Base-by-base conservation (phyloP, 2,329 filamentous ascomycete species). In the Cordyceps cicadae region DNA sequence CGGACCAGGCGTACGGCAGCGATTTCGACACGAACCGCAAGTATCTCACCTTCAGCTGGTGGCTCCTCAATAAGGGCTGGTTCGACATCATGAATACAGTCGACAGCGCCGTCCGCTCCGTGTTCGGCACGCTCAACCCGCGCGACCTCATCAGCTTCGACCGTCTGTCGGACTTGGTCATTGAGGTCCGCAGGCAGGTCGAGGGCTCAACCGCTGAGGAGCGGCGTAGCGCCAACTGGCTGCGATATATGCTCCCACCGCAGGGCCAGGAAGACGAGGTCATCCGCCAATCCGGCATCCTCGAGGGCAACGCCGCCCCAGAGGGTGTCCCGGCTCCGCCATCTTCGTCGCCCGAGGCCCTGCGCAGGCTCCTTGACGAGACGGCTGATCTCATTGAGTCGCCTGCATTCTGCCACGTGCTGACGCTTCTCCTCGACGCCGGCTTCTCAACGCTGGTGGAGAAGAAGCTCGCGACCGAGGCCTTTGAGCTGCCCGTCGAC, bases 31-130 rank as follows among this genome's bases (percentile, higher is more conserved):
- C 92, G 39, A 99, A 99, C 74, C 83, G 92, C 67, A 89, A 90
- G 70, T 99, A 97, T 70, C 80, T 99, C 54, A 95, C 92, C 46
- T 96, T 97, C 72, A 96, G 91, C 75, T 99, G 94, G 94, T 99
- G 93, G 92, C 78, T 99, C 52, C 80, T 99, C 53, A 93, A 99
- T 75, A 85, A 86, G 65, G 94, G 94, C 49, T 97, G 92, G 87
- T 85, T 86, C 65, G 85, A 92, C 62, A 77, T 97, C 61, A 88
- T 92, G 81, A 80, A 85, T 61, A 88, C 87, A 64, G 92, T 99
- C 53, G 87, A 92, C 70, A 77, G 79, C n/a, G 92, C 92, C 4
- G 94, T 99, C 26, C 87, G 88, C 67, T 88, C 95, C 58, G 89
- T 93, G 26, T 97, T 97, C 73, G 90, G 91, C n/a, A 81, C 85